Percentiles rank a stretch among this genome's conserved stretches.
These are phyloP conservation scores for Tylopilus subfusipes DNA, from an alignment of 768 basidiomycete genomes.

Conservation along the genomic window DNA sequence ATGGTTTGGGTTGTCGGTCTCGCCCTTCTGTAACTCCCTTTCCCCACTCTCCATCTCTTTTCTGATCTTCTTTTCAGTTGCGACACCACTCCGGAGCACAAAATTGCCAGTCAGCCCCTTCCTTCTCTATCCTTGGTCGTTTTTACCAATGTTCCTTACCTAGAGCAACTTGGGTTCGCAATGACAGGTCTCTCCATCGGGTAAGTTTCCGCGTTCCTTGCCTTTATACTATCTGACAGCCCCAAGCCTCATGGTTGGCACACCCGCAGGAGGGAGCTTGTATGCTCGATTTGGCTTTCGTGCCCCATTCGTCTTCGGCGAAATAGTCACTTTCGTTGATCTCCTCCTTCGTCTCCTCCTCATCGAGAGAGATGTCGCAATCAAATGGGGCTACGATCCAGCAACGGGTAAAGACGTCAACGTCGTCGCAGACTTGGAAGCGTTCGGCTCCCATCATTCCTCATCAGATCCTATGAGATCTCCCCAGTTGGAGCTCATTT, in stretches of 20 bases:
- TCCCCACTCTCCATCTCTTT: background rate
- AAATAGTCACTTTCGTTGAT: constrained; percentile 43
- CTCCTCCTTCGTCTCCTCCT: constrained; percentile 52
- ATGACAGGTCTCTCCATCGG: constrained; percentile 58
- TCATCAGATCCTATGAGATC: background rate
- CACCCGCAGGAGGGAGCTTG: constrained; percentile 55
- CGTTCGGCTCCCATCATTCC: background rate
- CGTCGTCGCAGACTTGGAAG: constrained; percentile 6
- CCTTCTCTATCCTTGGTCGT: background rate
- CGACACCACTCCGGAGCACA: constrained; percentile 48
- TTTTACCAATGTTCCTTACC: background rate
- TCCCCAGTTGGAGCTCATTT: background rate
- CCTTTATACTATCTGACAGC: background rate
- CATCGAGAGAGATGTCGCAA: constrained; percentile 52
- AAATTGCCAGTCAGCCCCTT: constrained; percentile 43
- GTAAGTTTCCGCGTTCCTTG: constrained; percentile 26
- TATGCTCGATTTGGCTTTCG: constrained; percentile 57
- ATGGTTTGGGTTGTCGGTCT: constrained; percentile 65
- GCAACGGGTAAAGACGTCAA: constrained; percentile 14
- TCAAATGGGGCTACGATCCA: constrained; percentile 47
- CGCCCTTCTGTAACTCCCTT: constrained; percentile 47
- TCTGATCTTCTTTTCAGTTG: constrained; percentile 39
- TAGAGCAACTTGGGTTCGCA: constrained; percentile 59
- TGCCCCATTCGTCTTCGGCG: constrained; percentile 56
- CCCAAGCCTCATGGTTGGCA: constrained; percentile 48